phyloP scores from a whole-genome alignment of 495 filamentous ascomycete species.

The Thozetella sp. region DNA sequence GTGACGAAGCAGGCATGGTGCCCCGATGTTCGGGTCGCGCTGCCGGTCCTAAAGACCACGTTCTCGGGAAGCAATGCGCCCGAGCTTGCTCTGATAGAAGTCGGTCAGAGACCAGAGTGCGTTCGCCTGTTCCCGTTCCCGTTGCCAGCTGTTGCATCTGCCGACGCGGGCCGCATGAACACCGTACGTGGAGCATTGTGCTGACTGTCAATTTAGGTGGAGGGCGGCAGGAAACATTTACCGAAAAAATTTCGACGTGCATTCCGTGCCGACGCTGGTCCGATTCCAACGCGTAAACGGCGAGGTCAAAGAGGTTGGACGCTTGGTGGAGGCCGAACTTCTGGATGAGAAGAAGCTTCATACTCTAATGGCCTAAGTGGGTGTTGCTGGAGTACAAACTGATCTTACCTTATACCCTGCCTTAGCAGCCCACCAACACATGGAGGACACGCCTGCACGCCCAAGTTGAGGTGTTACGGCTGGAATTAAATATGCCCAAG shows the following conservation, averaged over 20 bases:
- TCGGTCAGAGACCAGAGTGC: background rate
- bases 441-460: too few species aligned
- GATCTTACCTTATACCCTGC: too few species aligned
- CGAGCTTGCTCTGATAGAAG: background rate
- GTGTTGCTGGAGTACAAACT: too few species aligned
- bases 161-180: background rate
- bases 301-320: background rate
- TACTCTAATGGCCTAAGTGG: too few species aligned
- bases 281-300: background rate
- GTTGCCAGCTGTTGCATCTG: background rate
- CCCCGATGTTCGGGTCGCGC: background rate
- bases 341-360: background rate
- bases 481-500: too few species aligned
- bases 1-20: background rate
- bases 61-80: background rate
- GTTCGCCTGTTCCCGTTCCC: background rate
- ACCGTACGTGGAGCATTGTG: background rate
- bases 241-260: background rate
- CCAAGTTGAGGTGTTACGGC: too few species aligned
- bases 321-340: background rate
- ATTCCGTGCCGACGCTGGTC: background rate
- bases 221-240: background rate
- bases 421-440: too few species aligned
- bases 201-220: background rate
- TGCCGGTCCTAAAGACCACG: background rate